Evolutionary conservation across 192 early-diverging fungal species (phyloP), one percentile per base, ranked within the genome.

Genomic region (Coemansia sp.): DNA sequence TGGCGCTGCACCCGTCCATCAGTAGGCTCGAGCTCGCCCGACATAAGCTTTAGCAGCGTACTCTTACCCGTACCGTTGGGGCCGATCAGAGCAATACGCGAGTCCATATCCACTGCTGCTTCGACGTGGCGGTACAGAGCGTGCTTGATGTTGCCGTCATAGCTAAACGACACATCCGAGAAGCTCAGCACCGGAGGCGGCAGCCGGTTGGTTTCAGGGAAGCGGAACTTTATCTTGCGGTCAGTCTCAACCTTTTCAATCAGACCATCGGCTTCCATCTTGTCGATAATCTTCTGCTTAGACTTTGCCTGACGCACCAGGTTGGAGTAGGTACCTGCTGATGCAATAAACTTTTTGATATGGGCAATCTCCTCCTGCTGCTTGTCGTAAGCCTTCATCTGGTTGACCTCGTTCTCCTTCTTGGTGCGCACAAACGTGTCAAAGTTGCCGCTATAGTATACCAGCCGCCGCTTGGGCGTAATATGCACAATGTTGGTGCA

Each of bases 281-380:
- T 99, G 82, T 99, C 96, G 40, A 99, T 87, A 75, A 97, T 99
- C 90, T 99, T 99, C 69, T 96, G 96, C 73, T 93, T 90, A 32
- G 91, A 93, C 84, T 99, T 97, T 51, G 96, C 96, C 81, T 99
- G 96, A 45, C 90, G 83, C 41, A 96, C 93, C 83, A 98, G 85
- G 83, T 99, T 99, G 65, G 96, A 88, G 79, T 95, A 99, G 40
- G 96, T 99, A 95, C 96, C 96, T 60, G 92, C 94, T 15, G 92
- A 93, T 30, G 93, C 89, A 80, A 96, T 96, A 79, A 99, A 99
- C 83, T 94, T 89, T 75, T 95, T 96, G 76, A 99, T 97, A 81
- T 99, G 92, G 41, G 87, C 92, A 71, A 99, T 99, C 83, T 99
- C 96, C 59, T 86, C 93, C 80, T 99, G 96, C 79, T 99, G 96